Evolutionary conservation across 768 basidiomycete genomes (phyloP).

Genomic region (Pleurotus eryngii): DNA sequence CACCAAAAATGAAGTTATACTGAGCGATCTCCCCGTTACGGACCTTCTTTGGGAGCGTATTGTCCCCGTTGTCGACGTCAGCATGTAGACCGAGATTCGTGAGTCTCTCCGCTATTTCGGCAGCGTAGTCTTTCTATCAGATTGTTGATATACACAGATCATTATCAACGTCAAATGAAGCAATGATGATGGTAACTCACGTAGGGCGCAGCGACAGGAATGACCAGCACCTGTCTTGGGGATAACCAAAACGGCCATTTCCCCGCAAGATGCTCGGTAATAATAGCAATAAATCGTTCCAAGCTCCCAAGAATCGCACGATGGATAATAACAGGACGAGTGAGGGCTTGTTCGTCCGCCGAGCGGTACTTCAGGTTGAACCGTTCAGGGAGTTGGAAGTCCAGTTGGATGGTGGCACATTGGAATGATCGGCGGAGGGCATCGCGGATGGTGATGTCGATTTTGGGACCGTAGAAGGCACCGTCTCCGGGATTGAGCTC

Average conservation of each 20-base stretch:
- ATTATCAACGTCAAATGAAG: not conserved
- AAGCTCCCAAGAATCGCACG: constrained; percentile 92
- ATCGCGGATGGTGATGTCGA: constrained; percentile 95
- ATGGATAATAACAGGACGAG: constrained; percentile 96
- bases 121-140: constrained; percentile 82
- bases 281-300: constrained; percentile 95
- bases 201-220: constrained; percentile 88
- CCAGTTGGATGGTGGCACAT: constrained; percentile 97
- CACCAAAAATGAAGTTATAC: constrained; percentile 97
- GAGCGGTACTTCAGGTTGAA: constrained; percentile 93
- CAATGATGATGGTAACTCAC: constrained; percentile 42
- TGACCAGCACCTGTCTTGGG: constrained; percentile 92
- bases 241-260: constrained; percentile 99
- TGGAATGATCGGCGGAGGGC: constrained; percentile 93
- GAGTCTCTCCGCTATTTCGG: constrained; percentile 71
- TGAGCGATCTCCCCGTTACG: constrained; percentile 96
- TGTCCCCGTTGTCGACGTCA: constrained; percentile 89
- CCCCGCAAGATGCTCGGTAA: constrained; percentile 95
- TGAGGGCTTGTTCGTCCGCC: constrained; percentile 61
- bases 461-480: constrained; percentile 99
- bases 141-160: not conserved
- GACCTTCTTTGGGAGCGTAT: constrained; percentile 96
- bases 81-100: constrained; percentile 72
- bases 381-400: constrained; percentile 96
- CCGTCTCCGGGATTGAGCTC: constrained; percentile 93